Conservation (phyloP, 2,329 filamentous ascomycete genomes). For the Botrytis hyacinthi region DNA sequence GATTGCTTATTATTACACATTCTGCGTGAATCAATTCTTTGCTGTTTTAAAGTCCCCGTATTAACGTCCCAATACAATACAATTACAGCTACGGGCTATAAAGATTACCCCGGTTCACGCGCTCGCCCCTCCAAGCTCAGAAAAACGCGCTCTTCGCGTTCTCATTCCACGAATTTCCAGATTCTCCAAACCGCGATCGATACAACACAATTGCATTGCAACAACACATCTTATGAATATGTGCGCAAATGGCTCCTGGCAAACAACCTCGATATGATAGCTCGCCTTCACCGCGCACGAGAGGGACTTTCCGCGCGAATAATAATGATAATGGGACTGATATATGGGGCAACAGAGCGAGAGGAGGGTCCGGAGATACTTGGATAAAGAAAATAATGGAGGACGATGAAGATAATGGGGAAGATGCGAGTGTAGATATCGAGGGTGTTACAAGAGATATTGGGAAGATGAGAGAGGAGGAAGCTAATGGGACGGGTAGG, state of each 20-base stretch:
- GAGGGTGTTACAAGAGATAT: slow-evolving; percentile 19
- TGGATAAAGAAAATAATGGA: slow-evolving; percentile 19
- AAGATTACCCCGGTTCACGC: background rate
- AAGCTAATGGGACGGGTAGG: slow-evolving; percentile 6
- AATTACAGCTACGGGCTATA: background rate
- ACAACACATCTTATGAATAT: slow-evolving; percentile 4
- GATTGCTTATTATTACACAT: background rate
- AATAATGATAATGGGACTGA: background rate
- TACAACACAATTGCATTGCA: slow-evolving; percentile 8
- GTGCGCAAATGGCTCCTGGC: slow-evolving; percentile 18
- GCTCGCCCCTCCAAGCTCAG: slow-evolving; percentile 6
- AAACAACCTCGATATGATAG: slow-evolving; percentile 19
- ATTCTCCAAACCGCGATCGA: background rate
- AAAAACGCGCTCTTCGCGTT: slow-evolving; percentile 19
- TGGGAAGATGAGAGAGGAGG: slow-evolving; percentile 20
- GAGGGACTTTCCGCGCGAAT: background rate
- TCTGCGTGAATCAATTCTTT: background rate
- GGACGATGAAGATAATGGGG: slow-evolving; percentile 7
- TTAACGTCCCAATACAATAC: background rate
- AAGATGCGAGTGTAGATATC: slow-evolving; percentile 15
- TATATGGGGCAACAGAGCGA: slow-evolving; percentile 10
- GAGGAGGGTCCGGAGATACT: background rate
- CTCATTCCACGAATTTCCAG: slow-evolving; percentile 1
- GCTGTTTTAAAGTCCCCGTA: background rate
- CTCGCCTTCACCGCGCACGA: slow-evolving; percentile 19